Conservation (phyloP, 305 asterid genomes). For the Fraxinus greggii region DNA sequence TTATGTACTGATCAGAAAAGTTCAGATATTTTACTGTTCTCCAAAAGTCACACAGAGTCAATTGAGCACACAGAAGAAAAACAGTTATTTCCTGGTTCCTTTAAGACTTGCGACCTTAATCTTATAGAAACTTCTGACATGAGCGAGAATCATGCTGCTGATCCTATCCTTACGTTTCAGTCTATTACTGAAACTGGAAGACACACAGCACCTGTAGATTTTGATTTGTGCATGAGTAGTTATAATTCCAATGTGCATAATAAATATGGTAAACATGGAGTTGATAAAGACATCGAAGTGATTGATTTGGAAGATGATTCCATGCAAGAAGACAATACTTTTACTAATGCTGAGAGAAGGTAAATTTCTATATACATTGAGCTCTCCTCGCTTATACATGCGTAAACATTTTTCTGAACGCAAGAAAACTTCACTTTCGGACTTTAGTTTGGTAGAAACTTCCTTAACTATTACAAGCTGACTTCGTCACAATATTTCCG, state of each 20-base stretch:
- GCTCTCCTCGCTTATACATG: constrained; percentile 1
- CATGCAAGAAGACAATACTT: constrained; percentile 51
- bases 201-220: constrained; percentile 48
- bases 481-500: not conserved
- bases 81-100: constrained; percentile 65
- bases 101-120: constrained; percentile 88
- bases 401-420: not conserved
- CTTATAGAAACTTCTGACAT: constrained; percentile 63
- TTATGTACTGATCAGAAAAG: constrained; percentile 43
- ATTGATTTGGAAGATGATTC: constrained; percentile 89
- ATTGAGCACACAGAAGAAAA: constrained; percentile 56
- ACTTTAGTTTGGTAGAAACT: not conserved
- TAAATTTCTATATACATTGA: constrained; percentile 23
- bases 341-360: constrained; percentile 59
- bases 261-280: constrained; percentile 43
- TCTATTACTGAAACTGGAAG: constrained; percentile 41
- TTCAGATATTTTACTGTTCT: constrained; percentile 47
- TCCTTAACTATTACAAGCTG: not conserved
- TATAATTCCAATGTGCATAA: constrained; percentile 36
- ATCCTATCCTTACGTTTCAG: constrained; percentile 41
- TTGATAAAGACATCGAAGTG: constrained; percentile 67
- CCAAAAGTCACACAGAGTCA: constrained; percentile 42
- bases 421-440: not conserved
- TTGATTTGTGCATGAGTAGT: constrained; percentile 66
- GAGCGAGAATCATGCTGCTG: constrained; percentile 43